Evolutionary conservation across 164 flowering plant species (phyloP).

Genomic region (Liriodendron chinense): DNA sequence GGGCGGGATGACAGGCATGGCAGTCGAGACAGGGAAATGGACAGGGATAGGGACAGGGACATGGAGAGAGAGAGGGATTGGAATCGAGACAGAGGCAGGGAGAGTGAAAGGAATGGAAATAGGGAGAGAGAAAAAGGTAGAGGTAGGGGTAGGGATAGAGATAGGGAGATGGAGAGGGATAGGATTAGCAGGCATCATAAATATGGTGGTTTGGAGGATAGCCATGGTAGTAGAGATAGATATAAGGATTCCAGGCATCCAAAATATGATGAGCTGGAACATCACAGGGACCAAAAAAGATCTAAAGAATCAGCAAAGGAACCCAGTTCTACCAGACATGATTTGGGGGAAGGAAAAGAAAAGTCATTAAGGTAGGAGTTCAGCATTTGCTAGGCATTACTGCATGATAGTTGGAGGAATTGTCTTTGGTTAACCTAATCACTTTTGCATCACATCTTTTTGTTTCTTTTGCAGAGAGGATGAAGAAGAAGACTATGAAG

Average conservation of each 20-base stretch:
- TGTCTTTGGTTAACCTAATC: background rate
- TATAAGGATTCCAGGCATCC: constrained; percentile 29
- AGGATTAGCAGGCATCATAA: constrained; percentile 16
- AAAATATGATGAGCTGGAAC: constrained; percentile 35
- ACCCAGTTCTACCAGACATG: constrained; percentile 18
- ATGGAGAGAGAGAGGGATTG: constrained; percentile 13
- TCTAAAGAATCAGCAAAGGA: constrained; percentile 20
- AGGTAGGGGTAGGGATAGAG: constrained; percentile 28
- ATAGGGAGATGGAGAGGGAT: constrained; percentile 27
- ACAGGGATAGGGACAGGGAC: constrained; percentile 5
- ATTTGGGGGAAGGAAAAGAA: constrained; percentile 16
- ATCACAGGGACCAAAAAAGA: constrained; percentile 25
- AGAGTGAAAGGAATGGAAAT: constrained; percentile 26
- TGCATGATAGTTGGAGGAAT: background rate
- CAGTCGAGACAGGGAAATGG: constrained; percentile 18
- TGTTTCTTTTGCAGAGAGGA: constrained; percentile 42
- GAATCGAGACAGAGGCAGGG: constrained; percentile 20
- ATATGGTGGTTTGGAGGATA: constrained; percentile 16
- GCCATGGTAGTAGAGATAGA: constrained; percentile 18
- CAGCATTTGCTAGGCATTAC: background rate
- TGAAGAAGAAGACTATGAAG: constrained; percentile 65
- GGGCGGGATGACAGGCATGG: constrained; percentile 28
- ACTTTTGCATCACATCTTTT: background rate
- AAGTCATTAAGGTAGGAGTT: constrained; percentile 36
- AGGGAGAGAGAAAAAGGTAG: constrained; percentile 24